Base-by-base conservation (phyloP, 1,284 basidiomycete species). In the Jaminaea rosea region DNA sequence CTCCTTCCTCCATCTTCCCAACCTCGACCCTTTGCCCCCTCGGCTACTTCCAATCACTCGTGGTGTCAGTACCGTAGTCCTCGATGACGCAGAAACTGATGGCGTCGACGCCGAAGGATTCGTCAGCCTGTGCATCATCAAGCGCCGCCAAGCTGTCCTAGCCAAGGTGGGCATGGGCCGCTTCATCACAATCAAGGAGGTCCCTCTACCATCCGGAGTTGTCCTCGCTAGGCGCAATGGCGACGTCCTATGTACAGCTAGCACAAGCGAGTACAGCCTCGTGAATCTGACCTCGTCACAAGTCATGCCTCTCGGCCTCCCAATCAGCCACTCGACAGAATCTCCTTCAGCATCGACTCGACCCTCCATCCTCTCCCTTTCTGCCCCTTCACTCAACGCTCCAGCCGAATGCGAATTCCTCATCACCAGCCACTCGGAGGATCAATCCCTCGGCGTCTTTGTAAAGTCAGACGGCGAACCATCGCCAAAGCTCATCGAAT, bases 361-460 rank as follows among this genome's bases (percentile, higher is more conserved):
- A 28, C 70, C 70, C 2, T 66, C 60, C 27, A 72, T 73, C 46
- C 55, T 69, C 42, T 54, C 65, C 4, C 45, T 73, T 2, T 54
- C 58, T 11, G 36, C 54, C 0, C 3, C 27, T 21, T 36, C 34
- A n/a, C 19, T n/a, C 39, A 42, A n/a, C 23, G 39, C 39, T 3
- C 1, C 45, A n/a, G 9, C 19, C 32, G 21, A 15, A 46, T 63
- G 62, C 56, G 66, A 65, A 29, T 73, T 72, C 27, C 58, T 73
- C 4, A 59, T 73, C 57, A 73, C 70, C 1, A 65, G 63, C 26
- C 69, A 73, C 54, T 63, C 62, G 11, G 59, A 62, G 17, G 46
- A 55, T 21, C 55, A 60, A 46, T 70, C 70, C 4, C 53, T 73
- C 5, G 70, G 70, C 13, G 70, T 69, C 6, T 72, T 73, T 46